Conservation (phyloP, 169 alveolate genomes). For the Eimeria necatrix region DNA sequence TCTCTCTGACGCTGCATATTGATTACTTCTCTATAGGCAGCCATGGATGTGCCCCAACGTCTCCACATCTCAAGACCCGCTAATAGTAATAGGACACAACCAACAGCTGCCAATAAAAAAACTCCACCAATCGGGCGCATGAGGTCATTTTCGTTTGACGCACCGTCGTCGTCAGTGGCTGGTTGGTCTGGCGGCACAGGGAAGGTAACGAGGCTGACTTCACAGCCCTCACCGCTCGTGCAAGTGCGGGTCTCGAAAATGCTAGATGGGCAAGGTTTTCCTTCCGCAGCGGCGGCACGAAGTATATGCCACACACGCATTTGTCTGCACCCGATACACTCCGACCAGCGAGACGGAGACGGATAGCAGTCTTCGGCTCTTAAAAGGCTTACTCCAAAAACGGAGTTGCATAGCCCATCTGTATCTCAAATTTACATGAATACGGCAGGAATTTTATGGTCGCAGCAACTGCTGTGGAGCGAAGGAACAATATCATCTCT, state of each 20-base stretch:
- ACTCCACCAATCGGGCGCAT: conserved; percentile 64
- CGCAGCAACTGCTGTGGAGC: too few species aligned
- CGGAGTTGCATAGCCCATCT: conserved; percentile 43
- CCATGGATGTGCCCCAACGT: conserved; percentile 75
- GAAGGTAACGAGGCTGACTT: conserved; percentile 55
- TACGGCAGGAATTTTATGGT: too few species aligned
- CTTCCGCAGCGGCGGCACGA: conserved; percentile 69
- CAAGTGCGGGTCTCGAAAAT: conserved; percentile 64
- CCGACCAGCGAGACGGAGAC: conserved; percentile 76
- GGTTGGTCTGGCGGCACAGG: conserved; percentile 75
- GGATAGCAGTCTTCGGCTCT: conserved; percentile 66
- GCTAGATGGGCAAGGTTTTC: conserved; percentile 59
- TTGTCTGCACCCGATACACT: conserved; percentile 72
- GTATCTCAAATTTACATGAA: not conserved
- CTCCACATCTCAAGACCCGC: conserved; percentile 69
- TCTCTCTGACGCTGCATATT: conserved; percentile 66
- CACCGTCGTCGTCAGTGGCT: conserved; percentile 9
- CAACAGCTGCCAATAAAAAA: conserved; percentile 41
- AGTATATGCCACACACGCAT: conserved; percentile 71
- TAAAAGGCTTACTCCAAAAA: conserved; percentile 61
- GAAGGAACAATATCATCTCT: too few species aligned
- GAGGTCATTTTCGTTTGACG: conserved; percentile 38
- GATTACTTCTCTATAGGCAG: conserved; percentile 63
- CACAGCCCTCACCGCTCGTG: conserved; percentile 54
- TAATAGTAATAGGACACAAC: conserved; percentile 14